Evolutionary conservation across 2,329 filamentous ascomycete genomes (phyloP), one percentile per base, ranked within the genome.

Genomic region (Fusarium sp.): DNA sequence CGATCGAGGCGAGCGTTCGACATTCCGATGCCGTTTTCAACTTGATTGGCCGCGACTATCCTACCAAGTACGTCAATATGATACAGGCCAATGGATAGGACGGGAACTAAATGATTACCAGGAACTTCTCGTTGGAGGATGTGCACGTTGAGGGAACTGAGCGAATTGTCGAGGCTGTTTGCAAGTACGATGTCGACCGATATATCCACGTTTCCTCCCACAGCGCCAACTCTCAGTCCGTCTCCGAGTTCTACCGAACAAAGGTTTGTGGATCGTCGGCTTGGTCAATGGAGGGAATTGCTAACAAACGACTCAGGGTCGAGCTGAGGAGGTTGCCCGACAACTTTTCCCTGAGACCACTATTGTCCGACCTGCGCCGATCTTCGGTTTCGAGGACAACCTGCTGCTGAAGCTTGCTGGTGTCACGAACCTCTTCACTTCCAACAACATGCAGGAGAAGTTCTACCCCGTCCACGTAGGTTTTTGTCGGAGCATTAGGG

Each of bases 21-120:
- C 96, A 99, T 83, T 98, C 95, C 45, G 96, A 99, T 81, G 93
- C 98, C 71, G 96, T 99, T 73, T 97, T 97, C 87, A 99, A 99
- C 84, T 87, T 99, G 77, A 88, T 98, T 79, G 96, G 96, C 73
- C 93, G 95, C 72, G 93, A 95, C 82, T 98, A 98, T 82, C 93
- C 95, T 73, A 99, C 96, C 77, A 99, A 99, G 93, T 94, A 85
- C 78, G 75, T 74, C 65, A 21, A 42, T 42, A 45, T 31, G 14
- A 29, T 25, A 63, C 57, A 27, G 18, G 25, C 42, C 31, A 27
- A 49, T 33, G 41, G 39, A 52, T 45, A 65, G 59, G 56, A 31
- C 10, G n/a, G 35, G 51, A 46, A 27, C 77, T 80, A 72, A 80
- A 59, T 38, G 25, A 51, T n/a, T n/a, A 51, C 29, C 70, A 95